Base-by-base conservation (phyloP, 2,329 filamentous ascomycete species). In the Nigrospora oryzae region DNA sequence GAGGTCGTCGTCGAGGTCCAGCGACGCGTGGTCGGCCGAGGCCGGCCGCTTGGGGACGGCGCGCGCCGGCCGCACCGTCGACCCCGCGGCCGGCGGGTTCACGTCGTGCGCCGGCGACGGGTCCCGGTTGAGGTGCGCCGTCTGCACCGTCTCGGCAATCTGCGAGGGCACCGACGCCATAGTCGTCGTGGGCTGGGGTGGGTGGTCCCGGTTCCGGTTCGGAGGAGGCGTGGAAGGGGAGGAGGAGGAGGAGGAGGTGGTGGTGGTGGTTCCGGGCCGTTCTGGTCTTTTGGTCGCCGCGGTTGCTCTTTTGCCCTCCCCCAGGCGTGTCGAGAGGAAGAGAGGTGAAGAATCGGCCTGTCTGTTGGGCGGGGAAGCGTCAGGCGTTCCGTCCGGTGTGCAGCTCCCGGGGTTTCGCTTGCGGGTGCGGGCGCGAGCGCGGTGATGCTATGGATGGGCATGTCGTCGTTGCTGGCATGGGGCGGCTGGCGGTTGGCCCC, bases 71-170 rank as follows among this genome's bases (percentile, higher is more conserved):
- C 76, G 64, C 63, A 81, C 85, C 51, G 71, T 68, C 40, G 83
- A 86, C 42, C 84, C 79, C 42, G 85, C 75, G 16, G 89, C 91
- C 34, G 86, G 81, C 11, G 89, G 89, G 61, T 90, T 90, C 57
- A 88, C 60, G 67, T 95, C 89, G 69, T 87, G 84, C 40, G 61
- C 63, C 5, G 83, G 74, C 35, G 86, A 87, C 0, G 89, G 89
- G 43, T 81, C 60, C 39, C 70, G 76, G 50, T 87, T 84, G 66
- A 95, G 83, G 59, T 85, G 86, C 32, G 82, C 86, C 14, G 85
- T 82, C 64, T 96, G 90, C 52, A 95, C 70, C 32, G 84, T 84
- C 56, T 87, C 86, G 38, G 87, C 86, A 46, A 91, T 67, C 60
- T 93, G 80, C 19, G 80, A 65, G 23, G 81, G 74, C 15, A 79